These are phyloP conservation scores for Ganoderma lingzhi DNA, from an alignment of 1,284 basidiomycete genomes.

Conservation along the genomic window DNA sequence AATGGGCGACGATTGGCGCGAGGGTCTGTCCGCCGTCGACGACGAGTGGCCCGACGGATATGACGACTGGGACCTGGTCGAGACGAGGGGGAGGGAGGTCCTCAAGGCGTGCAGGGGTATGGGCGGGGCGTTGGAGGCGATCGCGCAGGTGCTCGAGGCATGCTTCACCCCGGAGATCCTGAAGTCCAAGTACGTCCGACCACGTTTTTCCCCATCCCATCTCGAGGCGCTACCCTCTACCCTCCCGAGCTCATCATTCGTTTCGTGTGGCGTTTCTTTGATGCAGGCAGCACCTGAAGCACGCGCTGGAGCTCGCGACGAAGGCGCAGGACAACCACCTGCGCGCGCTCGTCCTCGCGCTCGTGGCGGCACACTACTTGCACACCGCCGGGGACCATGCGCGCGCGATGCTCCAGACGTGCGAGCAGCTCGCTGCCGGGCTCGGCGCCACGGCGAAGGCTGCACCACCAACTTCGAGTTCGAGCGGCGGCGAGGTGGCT, in stretches of 20 bases:
- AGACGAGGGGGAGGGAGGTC: conserved; percentile 46
- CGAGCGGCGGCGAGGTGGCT: neutral
- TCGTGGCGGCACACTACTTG: conserved; percentile 73
- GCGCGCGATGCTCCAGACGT: conserved; percentile 65
- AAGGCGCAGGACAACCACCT: conserved; percentile 72
- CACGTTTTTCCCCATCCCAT: neutral
- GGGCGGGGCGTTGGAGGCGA: conserved; percentile 62
- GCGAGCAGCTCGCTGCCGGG: conserved; percentile 73
- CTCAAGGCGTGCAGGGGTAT: conserved; percentile 52
- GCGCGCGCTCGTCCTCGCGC: conserved; percentile 69
- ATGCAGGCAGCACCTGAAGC: conserved; percentile 65
- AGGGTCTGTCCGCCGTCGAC: conserved; percentile 24
- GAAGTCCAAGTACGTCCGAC: conserved; percentile 60
- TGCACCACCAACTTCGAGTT: too few relatives aligned
- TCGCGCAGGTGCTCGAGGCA: conserved; percentile 62
- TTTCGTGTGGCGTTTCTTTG: neutral
- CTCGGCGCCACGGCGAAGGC: conserved; percentile 61
- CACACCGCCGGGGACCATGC: conserved; percentile 76
- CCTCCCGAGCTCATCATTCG: neutral
- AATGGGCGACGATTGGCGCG: conserved; percentile 28
- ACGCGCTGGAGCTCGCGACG: conserved; percentile 64
- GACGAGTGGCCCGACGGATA: conserved; percentile 29
- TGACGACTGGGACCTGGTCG: conserved; percentile 31
- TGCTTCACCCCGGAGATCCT: conserved; percentile 63
- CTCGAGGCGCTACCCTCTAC: too few relatives aligned